These are phyloP conservation scores for Xylariomycetidae sp. DNA, from an alignment of 2,329 filamentous ascomycete genomes.

Conservation along the genomic window DNA sequence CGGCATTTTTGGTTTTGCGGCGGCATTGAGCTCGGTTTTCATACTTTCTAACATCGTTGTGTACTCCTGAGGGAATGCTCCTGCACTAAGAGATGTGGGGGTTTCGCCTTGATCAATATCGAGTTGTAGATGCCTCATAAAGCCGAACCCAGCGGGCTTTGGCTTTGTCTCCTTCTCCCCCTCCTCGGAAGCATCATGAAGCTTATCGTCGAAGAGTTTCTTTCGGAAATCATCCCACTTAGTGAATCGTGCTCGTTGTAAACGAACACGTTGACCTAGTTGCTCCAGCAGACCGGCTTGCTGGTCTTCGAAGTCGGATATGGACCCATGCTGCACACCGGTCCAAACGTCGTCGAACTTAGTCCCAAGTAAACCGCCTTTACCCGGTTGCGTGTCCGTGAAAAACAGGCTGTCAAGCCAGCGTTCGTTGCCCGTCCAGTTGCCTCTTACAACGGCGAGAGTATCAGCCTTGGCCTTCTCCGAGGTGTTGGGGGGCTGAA, in stretches of 20 bases:
- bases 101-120: slow-evolving; percentile 33
- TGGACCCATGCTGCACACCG: slow-evolving; percentile 54
- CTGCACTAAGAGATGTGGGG: slow-evolving; percentile 7
- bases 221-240: slow-evolving; percentile 69
- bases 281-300: slow-evolving; percentile 59
- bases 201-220: slow-evolving; percentile 36
- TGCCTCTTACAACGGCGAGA: slow-evolving; percentile 59
- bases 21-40: slow-evolving; percentile 33
- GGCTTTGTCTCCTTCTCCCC: slow-evolving; percentile 17
- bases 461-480: slow-evolving; percentile 44
- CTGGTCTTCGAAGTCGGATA: slow-evolving; percentile 51
- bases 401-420: slow-evolving; percentile 70
- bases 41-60: slow-evolving; percentile 36
- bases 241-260: slow-evolving; percentile 63
- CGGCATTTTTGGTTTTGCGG: slow-evolving; percentile 22
- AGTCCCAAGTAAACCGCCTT: slow-evolving; percentile 60
- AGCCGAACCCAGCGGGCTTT: slow-evolving; percentile 48
- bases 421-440: slow-evolving; percentile 73
- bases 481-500: slow-evolving; percentile 29
- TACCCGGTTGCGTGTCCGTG: slow-evolving; percentile 54
- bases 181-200: slow-evolving; percentile 15
- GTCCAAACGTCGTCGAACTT: slow-evolving; percentile 70
- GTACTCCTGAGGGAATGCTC: slow-evolving; percentile 37
- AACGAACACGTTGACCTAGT: slow-evolving; percentile 61
- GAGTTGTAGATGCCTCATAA: slow-evolving; percentile 47